These are phyloP conservation scores for Fusarium protoensiforme DNA, from an alignment of 2,329 filamentous ascomycete genomes.

Conservation along the genomic window DNA sequence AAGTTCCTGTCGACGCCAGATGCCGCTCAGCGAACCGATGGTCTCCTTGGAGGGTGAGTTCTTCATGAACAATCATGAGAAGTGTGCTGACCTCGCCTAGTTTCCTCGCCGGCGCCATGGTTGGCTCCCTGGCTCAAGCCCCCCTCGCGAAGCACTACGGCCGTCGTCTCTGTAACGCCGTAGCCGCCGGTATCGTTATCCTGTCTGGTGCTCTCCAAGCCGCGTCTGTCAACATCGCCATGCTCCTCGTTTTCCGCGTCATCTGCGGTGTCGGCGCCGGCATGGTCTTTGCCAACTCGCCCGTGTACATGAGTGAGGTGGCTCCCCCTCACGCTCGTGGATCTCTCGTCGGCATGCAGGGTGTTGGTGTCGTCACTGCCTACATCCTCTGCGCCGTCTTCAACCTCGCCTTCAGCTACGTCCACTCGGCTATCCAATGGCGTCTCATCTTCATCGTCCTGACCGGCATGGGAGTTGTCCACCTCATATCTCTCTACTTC, in stretches of 20 bases:
- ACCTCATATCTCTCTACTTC: slow-evolving; percentile 41
- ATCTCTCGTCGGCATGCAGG: slow-evolving; percentile 48
- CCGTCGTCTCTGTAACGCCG: slow-evolving; percentile 20
- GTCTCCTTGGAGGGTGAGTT: slow-evolving; percentile 7
- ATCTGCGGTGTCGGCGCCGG: slow-evolving; percentile 47
- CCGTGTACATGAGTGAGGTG: slow-evolving; percentile 51
- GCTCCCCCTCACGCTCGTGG: slow-evolving; percentile 50
- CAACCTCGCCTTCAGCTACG: slow-evolving; percentile 17
- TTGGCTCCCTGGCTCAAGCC: slow-evolving; percentile 26
- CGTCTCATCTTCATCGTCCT: slow-evolving; percentile 32
- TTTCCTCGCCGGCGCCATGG: slow-evolving; percentile 18
- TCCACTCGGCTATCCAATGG: background rate
- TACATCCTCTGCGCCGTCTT: slow-evolving; percentile 47
- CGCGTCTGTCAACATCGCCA: slow-evolving; percentile 2
- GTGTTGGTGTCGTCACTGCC: slow-evolving; percentile 46
- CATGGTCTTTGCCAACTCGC: slow-evolving; percentile 50
- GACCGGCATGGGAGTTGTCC: slow-evolving; percentile 33
- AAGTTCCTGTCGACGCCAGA: slow-evolving; percentile 18
- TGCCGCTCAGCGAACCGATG: slow-evolving; percentile 19
- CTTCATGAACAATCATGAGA: too few relatives aligned
- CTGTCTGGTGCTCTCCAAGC: slow-evolving; percentile 14
- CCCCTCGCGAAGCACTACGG: slow-evolving; percentile 26
- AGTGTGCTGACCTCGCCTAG: background rate
- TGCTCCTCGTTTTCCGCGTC: slow-evolving; percentile 20
- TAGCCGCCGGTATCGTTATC: slow-evolving; percentile 17